These are phyloP conservation scores for Phaeosphaeria sp. DNA, from an alignment of 2,329 filamentous ascomycete genomes.

Conservation along the genomic window DNA sequence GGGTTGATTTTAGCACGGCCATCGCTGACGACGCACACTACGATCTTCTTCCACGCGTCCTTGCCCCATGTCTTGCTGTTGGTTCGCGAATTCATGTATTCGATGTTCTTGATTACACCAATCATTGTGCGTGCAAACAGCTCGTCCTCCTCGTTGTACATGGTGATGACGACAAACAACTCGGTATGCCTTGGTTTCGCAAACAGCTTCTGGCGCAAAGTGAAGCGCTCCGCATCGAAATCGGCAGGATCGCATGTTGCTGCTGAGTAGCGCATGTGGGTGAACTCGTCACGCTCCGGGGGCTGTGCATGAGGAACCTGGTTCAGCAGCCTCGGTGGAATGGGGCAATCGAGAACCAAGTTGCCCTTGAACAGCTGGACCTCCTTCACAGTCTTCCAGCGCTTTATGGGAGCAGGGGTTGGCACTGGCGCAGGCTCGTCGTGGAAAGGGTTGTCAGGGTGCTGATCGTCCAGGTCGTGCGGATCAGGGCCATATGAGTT, in stretches of 20 bases:
- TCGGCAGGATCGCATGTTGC: conserved; percentile 91
- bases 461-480: conserved; percentile 53
- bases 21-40: conserved; percentile 96
- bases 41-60: conserved; percentile 99
- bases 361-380: conserved; percentile 98
- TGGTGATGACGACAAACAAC: conserved; percentile 94
- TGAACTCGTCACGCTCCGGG: conserved; percentile 83
- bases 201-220: conserved; percentile 87
- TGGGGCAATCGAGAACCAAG: conserved; percentile 93
- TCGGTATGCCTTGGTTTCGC: conserved; percentile 92
- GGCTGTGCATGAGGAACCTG: conserved; percentile 83
- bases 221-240: conserved; percentile 90
- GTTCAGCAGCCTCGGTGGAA: conserved; percentile 85
- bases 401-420: conserved; percentile 70
- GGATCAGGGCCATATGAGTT: conserved; percentile 68
- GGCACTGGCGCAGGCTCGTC: conserved; percentile 57
- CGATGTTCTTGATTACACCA: conserved; percentile 98
- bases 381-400: conserved; percentile 99
- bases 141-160: conserved; percentile 99
- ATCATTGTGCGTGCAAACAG: conserved; percentile 95
- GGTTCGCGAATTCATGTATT: conserved; percentile 93
- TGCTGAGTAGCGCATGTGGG: conserved; percentile 91
- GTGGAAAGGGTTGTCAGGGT: conserved; percentile 41
- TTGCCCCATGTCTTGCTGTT: conserved; percentile 98
- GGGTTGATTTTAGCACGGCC: conserved; percentile 97